phyloP scores from a whole-genome alignment of 1,284 basidiomycete genomes.

The Anthracocystis setariae region DNA sequence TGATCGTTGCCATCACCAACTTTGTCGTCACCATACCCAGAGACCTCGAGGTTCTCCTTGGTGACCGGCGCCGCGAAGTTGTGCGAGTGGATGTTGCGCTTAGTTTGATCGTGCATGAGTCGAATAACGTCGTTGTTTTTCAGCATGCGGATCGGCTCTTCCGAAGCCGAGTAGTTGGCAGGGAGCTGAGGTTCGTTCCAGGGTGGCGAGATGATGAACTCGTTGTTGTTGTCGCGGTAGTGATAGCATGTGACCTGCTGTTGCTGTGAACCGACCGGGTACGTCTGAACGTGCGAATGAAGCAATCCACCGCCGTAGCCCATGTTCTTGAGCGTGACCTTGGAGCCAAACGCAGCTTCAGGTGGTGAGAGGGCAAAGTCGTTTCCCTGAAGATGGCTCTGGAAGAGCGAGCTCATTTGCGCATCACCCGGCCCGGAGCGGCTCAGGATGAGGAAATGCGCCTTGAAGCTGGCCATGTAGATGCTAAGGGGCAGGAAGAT shows the following conservation, averaged over 20 bases:
- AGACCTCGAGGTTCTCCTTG: slow-evolving; percentile 90
- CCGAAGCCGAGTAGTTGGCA: slow-evolving; percentile 39
- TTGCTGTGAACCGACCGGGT: slow-evolving; percentile 89
- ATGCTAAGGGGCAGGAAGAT: slow-evolving; percentile 89
- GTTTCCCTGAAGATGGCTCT: slow-evolving; percentile 94
- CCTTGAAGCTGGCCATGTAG: slow-evolving; percentile 93
- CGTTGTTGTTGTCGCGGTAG: slow-evolving; percentile 98
- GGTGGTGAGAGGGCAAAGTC: slow-evolving; percentile 76
- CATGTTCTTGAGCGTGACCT: slow-evolving; percentile 94
- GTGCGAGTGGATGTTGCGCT: slow-evolving; percentile 93
- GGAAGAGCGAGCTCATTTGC: slow-evolving; percentile 98
- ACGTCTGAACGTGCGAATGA: slow-evolving; percentile 95
- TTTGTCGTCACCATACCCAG: slow-evolving; percentile 87
- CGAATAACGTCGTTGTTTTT: slow-evolving; percentile 82
- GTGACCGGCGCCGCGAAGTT: slow-evolving; percentile 85
- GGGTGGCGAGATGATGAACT: slow-evolving; percentile 83
- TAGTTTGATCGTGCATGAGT: slow-evolving; percentile 82
- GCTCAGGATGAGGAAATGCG: slow-evolving; percentile 93
- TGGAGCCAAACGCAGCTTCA: slow-evolving; percentile 89
- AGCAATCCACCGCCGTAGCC: slow-evolving; percentile 96
- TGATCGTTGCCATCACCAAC: slow-evolving; percentile 88
- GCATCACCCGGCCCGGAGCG: slow-evolving; percentile 95
- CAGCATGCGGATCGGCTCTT: slow-evolving; percentile 73
- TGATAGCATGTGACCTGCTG: slow-evolving; percentile 99
- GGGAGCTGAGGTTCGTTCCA: slow-evolving; percentile 74